Base-by-base conservation (phyloP, 805 yeast species). In the Kazachstania martiniae region DNA sequence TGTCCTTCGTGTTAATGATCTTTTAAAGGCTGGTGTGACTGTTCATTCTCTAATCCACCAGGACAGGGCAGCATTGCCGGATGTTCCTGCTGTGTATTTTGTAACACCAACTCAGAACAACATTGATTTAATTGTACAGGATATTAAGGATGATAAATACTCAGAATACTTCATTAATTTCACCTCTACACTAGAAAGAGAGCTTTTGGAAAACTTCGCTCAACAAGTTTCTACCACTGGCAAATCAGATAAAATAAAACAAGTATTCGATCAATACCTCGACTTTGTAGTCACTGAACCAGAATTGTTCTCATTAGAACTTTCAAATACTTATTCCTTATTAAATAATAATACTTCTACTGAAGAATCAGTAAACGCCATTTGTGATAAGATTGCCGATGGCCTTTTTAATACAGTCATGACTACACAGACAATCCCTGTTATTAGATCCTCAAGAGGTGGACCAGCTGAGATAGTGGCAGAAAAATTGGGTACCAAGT, bases 381-480 rank as follows among this genome's bases (percentile, higher is more conserved):
- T 78, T 16, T 85, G 93, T 12, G 81, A 76, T 41, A 54, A 61
- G 18, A 74, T 89, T 23, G 84, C 94, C 13, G 70, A 66, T 42
- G 96, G 96, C 0, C 58, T 91, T 29, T 81, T 84, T 51, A 78
- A 89, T 29, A 66, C 82, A 9, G 68, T 91, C 8, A 69, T 86
- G 43, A 84, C 95, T 8, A 63, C 75, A 51, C 83, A 79, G 10
- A 68, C 76, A 7, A 72, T 91, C 21, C 99, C 99, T 1, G 75
- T 91, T 31, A 84, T 91, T 39, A 72, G 99, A 47, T 79, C 95
- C 32, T 87, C 91, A 28, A 66, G 78, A 26, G 93, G 93, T 30
- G 95, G 95, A 1, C 93, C 99, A 0, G 96, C 97, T 2, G 97
- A 91, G 53, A 70, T 87, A 51, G 81, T 91, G 24, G 94, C 96